Percentiles rank a stretch among this genome's conserved stretches.
Evolutionary conservation across 805 yeast genomes (phyloP).

Genomic region (Candida caryicola): DNA sequence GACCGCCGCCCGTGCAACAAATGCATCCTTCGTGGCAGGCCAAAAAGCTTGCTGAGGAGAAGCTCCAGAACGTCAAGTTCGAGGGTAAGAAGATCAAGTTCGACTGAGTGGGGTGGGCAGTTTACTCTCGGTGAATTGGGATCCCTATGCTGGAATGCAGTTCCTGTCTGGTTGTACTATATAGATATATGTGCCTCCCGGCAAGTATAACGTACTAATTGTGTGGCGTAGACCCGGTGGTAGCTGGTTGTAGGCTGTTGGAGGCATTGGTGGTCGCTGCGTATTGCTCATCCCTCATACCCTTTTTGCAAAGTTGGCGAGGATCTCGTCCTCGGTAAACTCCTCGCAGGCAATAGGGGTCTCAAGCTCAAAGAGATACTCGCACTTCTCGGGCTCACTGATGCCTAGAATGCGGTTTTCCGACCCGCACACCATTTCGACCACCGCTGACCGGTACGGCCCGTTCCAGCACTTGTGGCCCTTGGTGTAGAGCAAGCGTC

Average conservation of each 20-base stretch:
- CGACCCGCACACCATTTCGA: conserved; percentile 66
- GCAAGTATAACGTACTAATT: too few relatives aligned
- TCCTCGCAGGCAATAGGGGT: conserved; percentile 48
- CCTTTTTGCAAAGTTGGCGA: conserved; percentile 15
- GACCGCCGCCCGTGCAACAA: conserved; percentile 8
- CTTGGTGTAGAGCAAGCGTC: conserved; percentile 41
- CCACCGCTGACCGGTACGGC: conserved; percentile 69
- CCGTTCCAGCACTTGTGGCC: conserved; percentile 96
- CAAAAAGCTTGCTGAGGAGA: conserved; percentile 68
- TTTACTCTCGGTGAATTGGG: too few relatives aligned
- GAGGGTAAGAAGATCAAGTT: conserved; percentile 83
- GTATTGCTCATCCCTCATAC: neutral
- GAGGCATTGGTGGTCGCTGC: too few relatives aligned
- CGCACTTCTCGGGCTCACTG: conserved; percentile 87
- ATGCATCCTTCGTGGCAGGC: conserved; percentile 99
- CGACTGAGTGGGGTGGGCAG: conserved; percentile 40
- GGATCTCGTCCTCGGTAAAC: conserved; percentile 26
- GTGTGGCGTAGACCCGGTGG: too few relatives aligned
- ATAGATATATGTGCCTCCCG: too few relatives aligned
- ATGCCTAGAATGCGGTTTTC: conserved; percentile 57
- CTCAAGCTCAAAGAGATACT: conserved; percentile 53
- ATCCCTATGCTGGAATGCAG: too few relatives aligned
- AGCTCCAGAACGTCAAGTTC: conserved; percentile 62
- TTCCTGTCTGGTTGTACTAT: too few relatives aligned
- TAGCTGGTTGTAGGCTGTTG: too few relatives aligned